Evolutionary conservation across 2,329 filamentous ascomycete genomes (phyloP).

Genomic region (Talaromyces islandicus): DNA sequence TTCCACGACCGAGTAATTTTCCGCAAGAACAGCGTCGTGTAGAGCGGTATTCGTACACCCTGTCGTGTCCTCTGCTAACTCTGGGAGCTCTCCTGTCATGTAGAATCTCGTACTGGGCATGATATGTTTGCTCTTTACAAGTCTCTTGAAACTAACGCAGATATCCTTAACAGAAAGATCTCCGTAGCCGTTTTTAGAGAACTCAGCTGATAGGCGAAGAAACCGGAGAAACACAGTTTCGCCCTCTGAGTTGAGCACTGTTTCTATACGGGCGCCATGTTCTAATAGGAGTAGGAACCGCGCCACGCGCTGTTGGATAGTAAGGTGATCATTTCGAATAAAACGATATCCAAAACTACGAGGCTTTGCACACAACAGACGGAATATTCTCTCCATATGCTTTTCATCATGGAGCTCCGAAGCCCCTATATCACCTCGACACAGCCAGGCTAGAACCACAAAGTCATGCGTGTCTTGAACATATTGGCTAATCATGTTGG

Average conservation of each 20-base stretch:
- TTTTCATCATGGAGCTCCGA: not conserved
- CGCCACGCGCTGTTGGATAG: not conserved
- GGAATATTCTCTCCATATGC: not conserved
- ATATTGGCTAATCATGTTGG: not conserved
- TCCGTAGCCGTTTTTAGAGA: not conserved
- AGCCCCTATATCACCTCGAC: not conserved
- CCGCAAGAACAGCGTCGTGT: not conserved
- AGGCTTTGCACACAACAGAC: not conserved
- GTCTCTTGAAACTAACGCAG: not conserved
- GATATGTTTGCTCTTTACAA: not conserved
- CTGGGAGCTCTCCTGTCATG: not conserved
- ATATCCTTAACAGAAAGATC: not conserved
- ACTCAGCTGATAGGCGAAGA: not conserved
- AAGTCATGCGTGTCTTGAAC: not conserved
- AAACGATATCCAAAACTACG: not conserved
- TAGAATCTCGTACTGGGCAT: not conserved
- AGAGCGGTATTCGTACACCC: not conserved
- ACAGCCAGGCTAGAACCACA: not conserved
- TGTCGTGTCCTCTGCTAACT: not conserved
- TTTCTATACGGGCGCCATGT: not conserved
- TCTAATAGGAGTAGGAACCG: not conserved
- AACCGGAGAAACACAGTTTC: not conserved
- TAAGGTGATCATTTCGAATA: not conserved
- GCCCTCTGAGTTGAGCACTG: not conserved
- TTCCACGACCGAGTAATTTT: not conserved